These are phyloP conservation scores for Byssochlamys sp. DNA, from an alignment of 2,329 filamentous ascomycete species.

Conservation along the genomic window DNA sequence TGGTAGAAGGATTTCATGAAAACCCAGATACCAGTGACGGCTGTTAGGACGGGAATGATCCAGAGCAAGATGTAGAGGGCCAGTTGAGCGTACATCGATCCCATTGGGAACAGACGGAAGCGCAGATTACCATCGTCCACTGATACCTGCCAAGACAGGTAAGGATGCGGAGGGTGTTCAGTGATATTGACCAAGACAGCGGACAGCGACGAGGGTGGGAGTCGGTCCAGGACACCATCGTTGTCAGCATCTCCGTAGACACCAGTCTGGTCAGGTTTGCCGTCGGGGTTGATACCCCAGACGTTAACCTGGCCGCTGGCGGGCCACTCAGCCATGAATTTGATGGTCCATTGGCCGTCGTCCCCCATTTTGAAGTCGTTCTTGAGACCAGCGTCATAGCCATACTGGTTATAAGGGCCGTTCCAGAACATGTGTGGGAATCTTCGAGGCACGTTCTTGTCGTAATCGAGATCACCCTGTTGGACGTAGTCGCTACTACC, in stretches of 20 bases:
- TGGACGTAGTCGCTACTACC: slow-evolving; percentile 53
- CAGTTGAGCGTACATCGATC: slow-evolving; percentile 47
- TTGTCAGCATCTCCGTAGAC: slow-evolving; percentile 54
- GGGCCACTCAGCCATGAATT: slow-evolving; percentile 57
- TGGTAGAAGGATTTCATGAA: slow-evolving; percentile 56
- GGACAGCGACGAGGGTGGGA: slow-evolving; percentile 50
- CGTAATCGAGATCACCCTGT: slow-evolving; percentile 45
- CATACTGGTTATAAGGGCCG: slow-evolving; percentile 55
- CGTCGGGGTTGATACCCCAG: slow-evolving; percentile 58
- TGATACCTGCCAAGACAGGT: slow-evolving; percentile 47
- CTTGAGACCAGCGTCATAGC: slow-evolving; percentile 51
- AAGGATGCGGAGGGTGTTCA: slow-evolving; percentile 43
- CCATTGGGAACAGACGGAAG: slow-evolving; percentile 45
- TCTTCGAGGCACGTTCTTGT: slow-evolving; percentile 35
- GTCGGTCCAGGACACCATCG: slow-evolving; percentile 52
- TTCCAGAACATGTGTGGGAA: slow-evolving; percentile 56
- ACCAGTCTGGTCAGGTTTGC: slow-evolving; percentile 50
- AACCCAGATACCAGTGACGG: slow-evolving; percentile 41
- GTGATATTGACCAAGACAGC: slow-evolving; percentile 52
- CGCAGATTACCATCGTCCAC: slow-evolving; percentile 47
- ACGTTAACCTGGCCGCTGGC: slow-evolving; percentile 53
- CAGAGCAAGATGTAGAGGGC: slow-evolving; percentile 46
- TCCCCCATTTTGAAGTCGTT: slow-evolving; percentile 44
- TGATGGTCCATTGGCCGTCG: slow-evolving; percentile 47
- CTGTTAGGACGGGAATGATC: slow-evolving; percentile 44